Base-by-base conservation (phyloP, 176 grass and related monocot genomes). In the Guadua angustifolia region DNA sequence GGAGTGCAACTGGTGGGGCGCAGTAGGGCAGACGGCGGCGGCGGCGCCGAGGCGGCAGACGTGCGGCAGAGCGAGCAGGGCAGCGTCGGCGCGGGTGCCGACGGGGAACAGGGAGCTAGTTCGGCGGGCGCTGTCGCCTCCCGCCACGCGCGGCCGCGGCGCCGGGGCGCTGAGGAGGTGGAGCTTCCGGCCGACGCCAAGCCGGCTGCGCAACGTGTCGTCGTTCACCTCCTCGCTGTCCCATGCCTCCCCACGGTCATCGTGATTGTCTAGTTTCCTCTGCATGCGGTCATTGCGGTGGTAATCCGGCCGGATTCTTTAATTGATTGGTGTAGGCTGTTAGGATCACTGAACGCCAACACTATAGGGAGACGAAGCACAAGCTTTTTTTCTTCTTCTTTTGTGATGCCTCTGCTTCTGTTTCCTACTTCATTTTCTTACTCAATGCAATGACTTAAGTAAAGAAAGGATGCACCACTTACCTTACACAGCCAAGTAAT, bases 131-230 rank as follows among this genome's bases (percentile, higher is more conserved):
- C 89, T 97, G 24, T 86, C 82, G 18, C 91, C 91, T 62, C 89
- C 89, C 4, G 53, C 81, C 42, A 42, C 73, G 57, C 69, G 86
- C 1, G 76, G 60, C 52, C 53, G 69, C 11, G 74, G 79, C 6
- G 66, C 87, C 1, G 86, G 71, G 7, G 67, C 71, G 7, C 81
- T 85, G 9, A 77, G 90, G 78, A 69, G 75, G 63, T 93, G 92
- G 92, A 91, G 70, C 88, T 97, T 97, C 92, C 82, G 84, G 51
- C 88, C 86, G 10, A 73, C 74, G 78, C 90, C 95, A 0, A 97
- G 95, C 71, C 86, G 86, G 1, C 90, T 94, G 21, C 79, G 88
- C 72, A 88, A 94, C 68, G 88, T 71, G 84, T 94, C 83, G 3
- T n/a, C 55, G 7, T 50, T 9, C 57, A 6, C 66, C 47, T 58